Evolutionary conservation across 2,329 filamentous ascomycete species (phyloP), one percentile per base, ranked within the genome.

Genomic region (Microsporum canis): DNA sequence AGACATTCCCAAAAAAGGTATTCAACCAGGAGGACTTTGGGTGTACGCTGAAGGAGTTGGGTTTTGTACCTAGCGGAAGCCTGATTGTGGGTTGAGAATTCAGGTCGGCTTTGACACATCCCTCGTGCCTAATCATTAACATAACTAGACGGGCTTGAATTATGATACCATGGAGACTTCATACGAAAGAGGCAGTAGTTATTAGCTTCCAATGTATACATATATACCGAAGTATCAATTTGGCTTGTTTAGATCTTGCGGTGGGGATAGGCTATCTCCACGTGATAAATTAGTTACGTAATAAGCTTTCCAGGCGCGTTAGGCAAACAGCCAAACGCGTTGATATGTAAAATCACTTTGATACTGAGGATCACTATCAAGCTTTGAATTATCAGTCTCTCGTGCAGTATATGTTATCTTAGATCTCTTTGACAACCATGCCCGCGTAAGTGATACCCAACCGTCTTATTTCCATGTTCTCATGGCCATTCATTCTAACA

Each of bases 21-120:
- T 97, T 88, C 65, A 76, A 81, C 64, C 70, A 77, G 78, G 73
- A 86, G 79, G 94, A 95, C 72, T 91, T 96, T 69, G 89, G 89
- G 39, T 87, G 94, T 81, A 94, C 91, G 3, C 76, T 99, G 61
- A 95, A 95, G 77, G 94, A 99, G 75, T 88, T 92, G 14, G 92
- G 91, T 0, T 76, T 96, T 63, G 86, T 92, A 2, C 94, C 94
- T 4, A 96, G 89, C 64, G 91, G 91, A n/a, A 91, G 89, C 55
- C 77, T 99, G 67, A 85, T 95, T 68, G 84, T 95, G 60, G 75
- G 78, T 69, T 82, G 61, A 61, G 17, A 5, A 29, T 34, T 29
- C 3, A 12, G 43, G 23, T 12, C 5, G 14, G 8, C 8, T 3
- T 39, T 12, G 38, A 12, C 38, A 39, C 8, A 8, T 23, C 17